Evolutionary conservation across 495 filamentous ascomycete genomes (phyloP), one percentile per base, ranked within the genome.

Genomic region (Endocarpon pusillum): DNA sequence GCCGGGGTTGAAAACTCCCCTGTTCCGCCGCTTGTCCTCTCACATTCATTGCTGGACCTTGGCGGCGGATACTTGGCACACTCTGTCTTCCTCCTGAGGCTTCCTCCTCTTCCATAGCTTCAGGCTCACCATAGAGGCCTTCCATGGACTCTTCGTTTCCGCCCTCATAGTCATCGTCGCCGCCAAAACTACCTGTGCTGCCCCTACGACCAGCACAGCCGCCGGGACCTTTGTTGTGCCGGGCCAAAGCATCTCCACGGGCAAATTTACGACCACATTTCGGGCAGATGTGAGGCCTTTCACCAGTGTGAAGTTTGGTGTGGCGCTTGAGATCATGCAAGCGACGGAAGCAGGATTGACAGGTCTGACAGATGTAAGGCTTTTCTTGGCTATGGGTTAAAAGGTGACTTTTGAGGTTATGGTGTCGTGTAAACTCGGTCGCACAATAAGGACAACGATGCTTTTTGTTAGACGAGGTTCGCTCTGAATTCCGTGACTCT

Each of bases 361-460:
- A 99, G 15, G 78, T 81, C 36, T 79, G 70, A 46, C 89, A 99
- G 16, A 82, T 70, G 47, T 84, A 99, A 0, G 89, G 89, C 51
- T 99, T 99, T 54, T 96, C 91, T 56, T 99, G 89, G 43, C 87
- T 94, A 49, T 99, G 89, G 0, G 89, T 99, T 38, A 99, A 70
- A 21, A 99, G 69, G 59, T 99, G 89, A 40, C 83, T 93, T 54
- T 99, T 99, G n/a, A 99, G 70, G 42, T 99, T 99, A 49, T 99
- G 89, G 49, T 96, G 91, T 7, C 89, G 70, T 7, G 89, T 99
- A 45, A 99, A 99, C 45, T 91, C 87, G 5, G 91, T 94, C 3
- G 81, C 66, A 61, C 89, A 99, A 53, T 92, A 93, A 2, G 79
- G 84, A 46, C 89, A 99, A 40, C 86, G 91, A 57, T 99, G 87